Percentiles rank a stretch among this genome's conserved stretches.
phyloP scores from a whole-genome alignment of 805 yeast genomes.

The Helenozyma rhizophorensis region DNA sequence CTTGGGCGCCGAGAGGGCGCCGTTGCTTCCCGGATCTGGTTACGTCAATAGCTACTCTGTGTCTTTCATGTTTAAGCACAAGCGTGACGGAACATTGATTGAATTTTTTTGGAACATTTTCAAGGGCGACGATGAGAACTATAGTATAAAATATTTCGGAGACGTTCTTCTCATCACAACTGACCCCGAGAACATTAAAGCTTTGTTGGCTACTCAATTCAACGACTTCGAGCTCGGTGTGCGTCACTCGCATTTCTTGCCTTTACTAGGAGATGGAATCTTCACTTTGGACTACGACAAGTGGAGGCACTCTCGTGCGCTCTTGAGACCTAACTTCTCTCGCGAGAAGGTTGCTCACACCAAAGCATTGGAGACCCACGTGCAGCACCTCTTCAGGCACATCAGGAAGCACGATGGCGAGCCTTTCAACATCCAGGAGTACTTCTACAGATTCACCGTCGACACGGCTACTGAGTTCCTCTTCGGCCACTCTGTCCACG shows the following conservation, averaged over 20 bases:
- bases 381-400: constrained; percentile 24
- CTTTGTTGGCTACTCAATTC: constrained; percentile 35
- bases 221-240: constrained; percentile 31
- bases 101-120: constrained; percentile 6
- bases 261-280: constrained; percentile 35
- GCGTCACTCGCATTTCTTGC: constrained; percentile 28
- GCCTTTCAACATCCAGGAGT: constrained; percentile 12
- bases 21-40: too few relatives aligned
- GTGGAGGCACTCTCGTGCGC: constrained; percentile 36
- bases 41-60: too few relatives aligned
- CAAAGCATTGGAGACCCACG: constrained; percentile 28
- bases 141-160: constrained; percentile 3
- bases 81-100: constrained; percentile 6
- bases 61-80: constrained; percentile 1
- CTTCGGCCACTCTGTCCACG: constrained; percentile 11
- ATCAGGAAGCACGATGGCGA: constrained; percentile 8
- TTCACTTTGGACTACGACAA: constrained; percentile 35
- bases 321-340: constrained; percentile 37
- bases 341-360: constrained; percentile 36
- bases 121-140: constrained; percentile 7
- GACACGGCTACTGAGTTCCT: constrained; percentile 14
- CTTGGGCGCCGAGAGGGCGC: too few relatives aligned
- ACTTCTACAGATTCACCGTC: constrained; percentile 11
- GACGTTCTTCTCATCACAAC: constrained; percentile 15
- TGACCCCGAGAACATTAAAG: constrained; percentile 36